Percentiles rank a stretch among this genome's conserved stretches.
phyloP scores from a whole-genome alignment of 768 basidiomycete genomes.

The Podaxis carcinomalis region DNA sequence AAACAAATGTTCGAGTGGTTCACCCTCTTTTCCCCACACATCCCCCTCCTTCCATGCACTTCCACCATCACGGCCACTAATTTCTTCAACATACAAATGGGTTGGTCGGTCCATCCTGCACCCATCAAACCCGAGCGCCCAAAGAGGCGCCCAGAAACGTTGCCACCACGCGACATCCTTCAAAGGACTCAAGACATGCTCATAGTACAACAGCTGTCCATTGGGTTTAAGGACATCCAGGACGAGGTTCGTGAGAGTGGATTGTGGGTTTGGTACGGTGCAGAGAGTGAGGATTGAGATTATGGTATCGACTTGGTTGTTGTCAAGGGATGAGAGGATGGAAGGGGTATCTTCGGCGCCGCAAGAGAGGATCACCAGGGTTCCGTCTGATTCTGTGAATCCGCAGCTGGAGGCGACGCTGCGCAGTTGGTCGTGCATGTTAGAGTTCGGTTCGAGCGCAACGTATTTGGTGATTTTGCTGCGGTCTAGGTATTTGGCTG shows the following conservation, averaged over 20 bases:
- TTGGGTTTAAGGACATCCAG: conserved; percentile 56
- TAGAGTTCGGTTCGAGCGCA: conserved; percentile 65
- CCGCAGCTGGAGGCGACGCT: conserved; percentile 44
- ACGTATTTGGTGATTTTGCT: conserved; percentile 56
- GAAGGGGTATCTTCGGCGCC: conserved; percentile 55
- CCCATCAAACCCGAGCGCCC: conserved; percentile 57
- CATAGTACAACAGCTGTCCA: conserved; percentile 62
- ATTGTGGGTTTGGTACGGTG: conserved; percentile 53
- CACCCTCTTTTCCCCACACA: conserved; percentile 45
- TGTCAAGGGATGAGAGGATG: conserved; percentile 37
- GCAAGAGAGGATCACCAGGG: conserved; percentile 54
- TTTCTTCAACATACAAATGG: conserved; percentile 39
- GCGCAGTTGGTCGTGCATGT: conserved; percentile 59
- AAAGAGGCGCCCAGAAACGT: conserved; percentile 66
- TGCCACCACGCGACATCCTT: conserved; percentile 69
- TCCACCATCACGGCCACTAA: conserved; percentile 23
- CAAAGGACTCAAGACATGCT: conserved; percentile 59
- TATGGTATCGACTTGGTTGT: conserved; percentile 49
- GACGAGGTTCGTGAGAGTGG: conserved; percentile 41
- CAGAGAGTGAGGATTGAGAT: conserved; percentile 66
- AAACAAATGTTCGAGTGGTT: conserved; percentile 54
- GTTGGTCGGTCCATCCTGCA: conserved; percentile 60
- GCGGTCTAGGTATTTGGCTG: conserved; percentile 54
- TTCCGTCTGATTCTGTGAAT: conserved; percentile 46
- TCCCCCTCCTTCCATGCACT: conserved; percentile 46